phyloP scores from a whole-genome alignment of 2,329 filamentous ascomycete genomes.

The Fusarium clavum region DNA sequence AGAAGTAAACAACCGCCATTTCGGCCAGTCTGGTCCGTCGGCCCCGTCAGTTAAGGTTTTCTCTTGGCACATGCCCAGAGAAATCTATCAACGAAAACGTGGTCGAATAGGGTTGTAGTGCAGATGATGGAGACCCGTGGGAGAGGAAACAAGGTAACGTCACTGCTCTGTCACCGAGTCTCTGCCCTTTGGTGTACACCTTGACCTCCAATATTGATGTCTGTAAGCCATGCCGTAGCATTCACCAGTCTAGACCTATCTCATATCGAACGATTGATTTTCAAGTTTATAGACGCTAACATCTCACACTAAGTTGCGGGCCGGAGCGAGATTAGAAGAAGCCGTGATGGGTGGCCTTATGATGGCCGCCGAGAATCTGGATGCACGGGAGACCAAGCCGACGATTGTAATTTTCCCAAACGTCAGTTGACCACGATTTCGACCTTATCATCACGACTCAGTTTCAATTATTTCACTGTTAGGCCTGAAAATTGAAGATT shows the following conservation, averaged over 20 bases:
- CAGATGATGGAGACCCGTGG: not conserved
- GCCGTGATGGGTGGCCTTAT: not conserved
- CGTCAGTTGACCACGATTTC: conserved; percentile 5
- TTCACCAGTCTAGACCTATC: not conserved
- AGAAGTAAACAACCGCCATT: not conserved
- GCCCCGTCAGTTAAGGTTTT: not conserved
- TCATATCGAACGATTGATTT: not conserved
- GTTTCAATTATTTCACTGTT: not conserved
- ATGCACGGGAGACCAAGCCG: conserved; percentile 6
- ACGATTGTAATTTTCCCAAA: not conserved
- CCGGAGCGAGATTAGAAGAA: not conserved
- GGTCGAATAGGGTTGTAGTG: conserved; percentile 9
- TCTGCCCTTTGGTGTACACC: not conserved
- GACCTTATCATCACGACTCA: not conserved
- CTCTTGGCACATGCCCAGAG: conserved; percentile 9
- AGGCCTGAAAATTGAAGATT: not conserved
- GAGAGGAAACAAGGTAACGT: not conserved
- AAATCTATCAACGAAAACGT: not conserved
- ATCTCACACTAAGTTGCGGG: not conserved
- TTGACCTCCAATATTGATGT: not conserved
- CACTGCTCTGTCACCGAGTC: not conserved
- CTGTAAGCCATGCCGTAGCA: not conserved
- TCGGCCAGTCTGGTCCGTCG: conserved; percentile 7
- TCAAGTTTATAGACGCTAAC: not conserved
- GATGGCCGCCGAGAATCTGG: not conserved